Base-by-base conservation (phyloP, 345 rosid species). In the Brassica carinata region DNA sequence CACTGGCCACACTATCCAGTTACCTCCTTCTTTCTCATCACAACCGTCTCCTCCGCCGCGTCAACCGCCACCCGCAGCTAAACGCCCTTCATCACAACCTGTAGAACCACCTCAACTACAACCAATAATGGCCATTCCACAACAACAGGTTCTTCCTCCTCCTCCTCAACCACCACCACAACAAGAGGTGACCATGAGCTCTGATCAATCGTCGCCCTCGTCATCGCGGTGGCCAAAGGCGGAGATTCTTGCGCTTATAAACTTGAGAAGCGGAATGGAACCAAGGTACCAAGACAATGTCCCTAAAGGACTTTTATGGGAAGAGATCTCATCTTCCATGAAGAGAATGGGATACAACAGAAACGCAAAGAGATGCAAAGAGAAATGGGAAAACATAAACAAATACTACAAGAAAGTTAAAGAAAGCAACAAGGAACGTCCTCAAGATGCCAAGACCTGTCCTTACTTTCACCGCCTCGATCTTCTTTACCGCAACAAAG, bases 301-400 rank as follows among this genome's bases (percentile, higher is more conserved):
- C 6, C 95, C 95, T 0, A 92, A 92, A 73, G 97, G 92, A 73
- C 95, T 94, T 33, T 67, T 92, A 23, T 92, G 97, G 97, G 93
- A 90, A 84, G 97, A 92, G 83, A 88, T 90, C 48, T 89, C 95
- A 1, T 77, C 85, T 0, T 88, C 87, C 34, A 90, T 92, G 95
- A 77, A 58, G 69, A 81, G 88, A 66, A 76, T 86, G 84, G 98
- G 98, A 0, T 91, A 90, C 83, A 89, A 86, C 26, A 78, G 98
- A 45, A 90, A 68, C 77, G 79, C 98, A 2, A 93, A 93, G 67
- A 81, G 97, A 81, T 93, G 98, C 80, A 93, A 93, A 77, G 96
- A 93, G 82, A 93, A 93, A 78, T 93, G 98, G 98, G 98, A 93
- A 79, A 93, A 93, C 78, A 93, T 93, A 51, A 93, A 93, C 86